phyloP scores from a whole-genome alignment of 2,329 filamentous ascomycete genomes.

The Monosporascus sp. region DNA sequence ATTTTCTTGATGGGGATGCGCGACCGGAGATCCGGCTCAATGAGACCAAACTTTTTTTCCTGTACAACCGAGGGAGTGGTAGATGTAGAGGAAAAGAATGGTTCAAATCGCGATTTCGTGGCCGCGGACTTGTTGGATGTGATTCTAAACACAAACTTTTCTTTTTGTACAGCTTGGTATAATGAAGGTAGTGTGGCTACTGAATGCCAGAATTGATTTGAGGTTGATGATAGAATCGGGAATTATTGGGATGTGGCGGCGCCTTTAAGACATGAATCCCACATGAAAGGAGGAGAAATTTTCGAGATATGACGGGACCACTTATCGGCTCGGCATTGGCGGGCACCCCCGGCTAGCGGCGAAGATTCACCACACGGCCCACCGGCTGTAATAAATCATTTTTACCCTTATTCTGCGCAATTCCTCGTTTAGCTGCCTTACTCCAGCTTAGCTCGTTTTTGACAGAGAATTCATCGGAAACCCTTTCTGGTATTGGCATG shows the following conservation, averaged over 20 bases:
- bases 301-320: not conserved
- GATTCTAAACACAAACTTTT: not conserved
- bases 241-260: not conserved
- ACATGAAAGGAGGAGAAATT: not conserved
- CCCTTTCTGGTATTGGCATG: not conserved
- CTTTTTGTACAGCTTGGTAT: not conserved
- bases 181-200: not conserved
- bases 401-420: not conserved
- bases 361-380: not conserved
- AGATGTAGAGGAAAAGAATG: too few relatives aligned
- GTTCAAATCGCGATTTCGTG: too few relatives aligned
- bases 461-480: not conserved
- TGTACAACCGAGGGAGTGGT: too few relatives aligned
- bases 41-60: too few relatives aligned
- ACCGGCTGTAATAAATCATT: not conserved
- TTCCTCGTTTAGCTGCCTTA: not conserved
- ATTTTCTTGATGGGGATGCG: too few relatives aligned
- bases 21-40: too few relatives aligned
- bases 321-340: not conserved
- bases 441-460: not conserved
- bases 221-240: not conserved
- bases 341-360: not conserved
- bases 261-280: not conserved
- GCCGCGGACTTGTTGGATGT: not conserved
- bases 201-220: not conserved